Base-by-base conservation (phyloP, 768 basidiomycete genomes). In the Clavulina sp. region DNA sequence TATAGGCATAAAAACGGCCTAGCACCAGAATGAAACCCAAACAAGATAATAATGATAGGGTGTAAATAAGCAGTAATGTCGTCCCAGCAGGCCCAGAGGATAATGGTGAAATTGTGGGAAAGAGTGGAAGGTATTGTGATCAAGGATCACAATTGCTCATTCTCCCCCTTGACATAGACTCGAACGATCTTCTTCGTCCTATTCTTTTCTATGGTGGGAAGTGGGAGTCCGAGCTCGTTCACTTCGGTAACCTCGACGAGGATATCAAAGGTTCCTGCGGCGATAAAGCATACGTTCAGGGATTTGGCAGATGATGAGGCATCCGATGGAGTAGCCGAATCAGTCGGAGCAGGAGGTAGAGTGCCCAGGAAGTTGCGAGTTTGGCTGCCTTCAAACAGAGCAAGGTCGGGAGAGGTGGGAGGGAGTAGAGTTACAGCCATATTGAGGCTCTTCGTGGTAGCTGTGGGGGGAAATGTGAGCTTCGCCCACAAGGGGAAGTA, bases 261-360 rank as follows among this genome's bases (percentile, higher is more conserved):
- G 28, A 77, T 58, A 51, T 70, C 69, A 54, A 84, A 89, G 49
- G 68, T 64, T 5, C 87, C 87, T 41, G 69, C 68, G 9, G 82
- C 72, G 19, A 89, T 71, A 64, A 92, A 86, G 58, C 80, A 83
- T 9, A 91, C 54, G 1, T 78, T 72, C 1, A 74, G 66, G 41
- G 77, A 72, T 3, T 78, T 58, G 32, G 72, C 68, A 31, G 66
- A n/a, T n/a, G n/a, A n/a, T n/a, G n/a, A n/a, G n/a, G n/a, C n/a
- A n/a, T n/a, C n/a, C n/a, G n/a, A n/a, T n/a, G n/a, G n/a, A n/a
- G n/a, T n/a, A n/a, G n/a, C n/a, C n/a, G n/a, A n/a, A n/a, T n/a
- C 65, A 13, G 72, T 69, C 54, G 74, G 73, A 1, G 77, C 80
- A 21, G 64, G 63, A 41, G 69, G 69, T 47, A 92, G 61, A n/a